phyloP scores from a whole-genome alignment of 2,329 filamentous ascomycete genomes.

The Diplodia mutila region DNA sequence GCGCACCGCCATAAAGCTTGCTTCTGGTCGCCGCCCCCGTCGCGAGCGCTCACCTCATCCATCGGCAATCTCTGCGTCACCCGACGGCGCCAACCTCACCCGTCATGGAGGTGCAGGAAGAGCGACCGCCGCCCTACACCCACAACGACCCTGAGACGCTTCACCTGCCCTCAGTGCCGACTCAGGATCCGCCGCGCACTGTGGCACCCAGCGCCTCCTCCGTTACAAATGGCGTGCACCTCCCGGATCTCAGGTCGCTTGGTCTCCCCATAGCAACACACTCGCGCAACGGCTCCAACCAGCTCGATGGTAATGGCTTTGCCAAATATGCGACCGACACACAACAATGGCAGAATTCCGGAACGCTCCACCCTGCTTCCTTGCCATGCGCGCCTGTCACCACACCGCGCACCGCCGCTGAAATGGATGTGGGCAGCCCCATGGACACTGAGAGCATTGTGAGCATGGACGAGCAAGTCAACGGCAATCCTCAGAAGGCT shows the following conservation, averaged over 20 bases:
- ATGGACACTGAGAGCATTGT: constrained; percentile 48
- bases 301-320: constrained; percentile 32
- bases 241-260: constrained; percentile 52
- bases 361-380: constrained; percentile 29
- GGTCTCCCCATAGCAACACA: constrained; percentile 45
- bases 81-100: constrained; percentile 22
- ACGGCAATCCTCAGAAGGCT: constrained; percentile 24
- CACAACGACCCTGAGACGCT: constrained; percentile 48
- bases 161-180: constrained; percentile 48
- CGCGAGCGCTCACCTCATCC: constrained; percentile 2
- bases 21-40: not conserved
- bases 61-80: constrained; percentile 25
- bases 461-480: constrained; percentile 44
- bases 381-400: constrained; percentile 42
- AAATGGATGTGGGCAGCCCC: constrained; percentile 47
- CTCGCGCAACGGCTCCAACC: constrained; percentile 36
- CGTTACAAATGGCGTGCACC: constrained; percentile 36
- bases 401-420: constrained; percentile 34
- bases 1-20: not conserved
- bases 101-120: constrained; percentile 36
- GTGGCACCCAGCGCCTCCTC: constrained; percentile 23
- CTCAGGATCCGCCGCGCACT: constrained; percentile 36
- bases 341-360: constrained; percentile 33
- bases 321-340: constrained; percentile 34
- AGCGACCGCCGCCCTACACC: constrained; percentile 48